These are phyloP conservation scores for Rhizopus delemar DNA, from an alignment of 371 early-diverging fungal species.

Conservation along the genomic window DNA sequence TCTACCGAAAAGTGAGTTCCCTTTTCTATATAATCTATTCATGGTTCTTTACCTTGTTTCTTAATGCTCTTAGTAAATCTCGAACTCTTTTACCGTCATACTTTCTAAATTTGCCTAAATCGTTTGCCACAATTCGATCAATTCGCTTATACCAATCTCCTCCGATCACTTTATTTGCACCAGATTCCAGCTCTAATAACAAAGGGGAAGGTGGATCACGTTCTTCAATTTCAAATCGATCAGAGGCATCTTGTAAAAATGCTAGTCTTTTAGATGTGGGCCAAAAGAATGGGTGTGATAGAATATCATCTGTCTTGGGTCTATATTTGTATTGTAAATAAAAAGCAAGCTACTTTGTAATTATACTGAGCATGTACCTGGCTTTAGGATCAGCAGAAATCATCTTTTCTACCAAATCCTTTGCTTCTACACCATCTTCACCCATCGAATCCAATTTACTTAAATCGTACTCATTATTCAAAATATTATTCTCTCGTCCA, in stretches of 20 bases:
- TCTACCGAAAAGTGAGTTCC: constrained; percentile 35
- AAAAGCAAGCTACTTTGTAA: neutral
- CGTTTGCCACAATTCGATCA: constrained; percentile 76
- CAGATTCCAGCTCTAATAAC: constrained; percentile 65
- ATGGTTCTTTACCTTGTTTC: constrained; percentile 69
- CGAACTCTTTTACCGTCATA: constrained; percentile 85
- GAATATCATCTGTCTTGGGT: constrained; percentile 72
- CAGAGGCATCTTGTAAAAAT: constrained; percentile 94
- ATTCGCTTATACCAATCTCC: constrained; percentile 83
- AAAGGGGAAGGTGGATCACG: constrained; percentile 71
- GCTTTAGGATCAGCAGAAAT: constrained; percentile 74
- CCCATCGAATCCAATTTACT: constrained; percentile 68
- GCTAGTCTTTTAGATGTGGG: constrained; percentile 73
- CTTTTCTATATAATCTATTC: neutral
- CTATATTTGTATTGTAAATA: constrained; percentile 27
- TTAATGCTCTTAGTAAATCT: constrained; percentile 88
- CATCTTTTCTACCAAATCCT: constrained; percentile 90
- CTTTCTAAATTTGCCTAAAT: constrained; percentile 87
- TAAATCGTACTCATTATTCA: constrained; percentile 72
- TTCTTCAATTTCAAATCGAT: constrained; percentile 88
- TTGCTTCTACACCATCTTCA: constrained; percentile 80
- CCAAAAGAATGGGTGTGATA: constrained; percentile 97
- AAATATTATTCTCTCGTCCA: constrained; percentile 84
- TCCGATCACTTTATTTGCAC: constrained; percentile 64
- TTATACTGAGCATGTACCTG: constrained; percentile 32